phyloP scores from a whole-genome alignment of 345 rosid species.

The Salix caprea region DNA sequence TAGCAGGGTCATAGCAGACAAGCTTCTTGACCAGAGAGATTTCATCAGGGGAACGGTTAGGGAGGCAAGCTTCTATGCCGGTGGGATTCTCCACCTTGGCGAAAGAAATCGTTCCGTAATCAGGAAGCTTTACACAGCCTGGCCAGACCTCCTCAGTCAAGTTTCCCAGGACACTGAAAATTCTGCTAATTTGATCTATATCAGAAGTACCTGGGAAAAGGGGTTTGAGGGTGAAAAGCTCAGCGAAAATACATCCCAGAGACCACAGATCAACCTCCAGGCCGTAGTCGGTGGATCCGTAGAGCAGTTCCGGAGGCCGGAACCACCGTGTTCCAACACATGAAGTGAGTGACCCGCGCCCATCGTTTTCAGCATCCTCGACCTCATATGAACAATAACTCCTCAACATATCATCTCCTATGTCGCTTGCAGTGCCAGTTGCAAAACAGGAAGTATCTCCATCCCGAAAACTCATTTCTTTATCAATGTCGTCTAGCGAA shows the following conservation, averaged over 20 bases:
- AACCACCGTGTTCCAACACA: conserved; percentile 99
- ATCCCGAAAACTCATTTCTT: conserved; percentile 55
- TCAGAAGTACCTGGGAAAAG: conserved; percentile 85
- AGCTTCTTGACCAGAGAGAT: conserved; percentile 63
- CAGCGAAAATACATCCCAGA: conserved; percentile 82
- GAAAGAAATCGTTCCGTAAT: conserved; percentile 69
- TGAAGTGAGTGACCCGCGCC: conserved; percentile 62
- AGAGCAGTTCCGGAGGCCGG: conserved; percentile 86
- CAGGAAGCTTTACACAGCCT: conserved; percentile 71
- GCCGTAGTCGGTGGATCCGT: conserved; percentile 79
- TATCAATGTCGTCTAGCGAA: conserved; percentile 46
- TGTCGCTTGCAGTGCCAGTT: conserved; percentile 70
- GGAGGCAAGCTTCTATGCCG: conserved; percentile 61
- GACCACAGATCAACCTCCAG: conserved; percentile 87
- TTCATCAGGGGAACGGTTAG: conserved; percentile 46
- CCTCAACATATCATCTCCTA: conserved; percentile 65
- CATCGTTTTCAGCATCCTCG: conserved; percentile 47
- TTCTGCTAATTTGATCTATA: conserved; percentile 77
- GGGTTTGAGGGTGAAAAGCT: conserved; percentile 70
- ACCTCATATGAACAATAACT: conserved; percentile 52
- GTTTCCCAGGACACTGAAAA: conserved; percentile 67
- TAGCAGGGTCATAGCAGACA: conserved; percentile 70
- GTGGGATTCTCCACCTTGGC: conserved; percentile 62
- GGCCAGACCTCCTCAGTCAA: conserved; percentile 74
- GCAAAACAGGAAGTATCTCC: conserved; percentile 82